Percentiles rank a stretch among this genome's conserved stretches.
These are phyloP conservation scores for Megacollybia marginata DNA, from an alignment of 768 basidiomycete species.

Conservation along the genomic window DNA sequence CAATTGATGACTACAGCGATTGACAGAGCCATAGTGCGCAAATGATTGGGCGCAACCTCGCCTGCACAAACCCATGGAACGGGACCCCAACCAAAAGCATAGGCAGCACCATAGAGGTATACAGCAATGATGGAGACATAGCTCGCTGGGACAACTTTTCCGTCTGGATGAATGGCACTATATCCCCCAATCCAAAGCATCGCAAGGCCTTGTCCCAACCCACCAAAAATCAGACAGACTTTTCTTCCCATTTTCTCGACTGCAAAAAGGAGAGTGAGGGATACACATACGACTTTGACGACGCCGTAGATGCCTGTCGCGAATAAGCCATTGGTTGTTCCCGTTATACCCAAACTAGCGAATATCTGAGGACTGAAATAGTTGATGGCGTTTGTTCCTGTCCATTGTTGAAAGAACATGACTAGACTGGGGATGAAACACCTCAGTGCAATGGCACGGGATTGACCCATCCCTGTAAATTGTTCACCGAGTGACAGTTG, in stretches of 20 bases:
- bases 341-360: constrained; percentile 36
- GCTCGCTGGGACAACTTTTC: constrained; percentile 25
- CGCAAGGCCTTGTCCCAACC: constrained; percentile 37
- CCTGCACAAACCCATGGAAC: constrained; percentile 30
- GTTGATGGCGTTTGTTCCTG: constrained; percentile 48
- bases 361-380: constrained; percentile 50
- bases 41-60: constrained; percentile 38
- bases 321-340: constrained; percentile 34
- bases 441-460: constrained; percentile 31
- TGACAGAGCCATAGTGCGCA: constrained; percentile 30
- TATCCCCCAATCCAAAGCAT: constrained; percentile 44
- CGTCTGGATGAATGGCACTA: constrained; percentile 24
- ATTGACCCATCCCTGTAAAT: constrained; percentile 35
- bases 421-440: constrained; percentile 38
- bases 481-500: constrained; percentile 26
- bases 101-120: constrained; percentile 41
- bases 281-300: constrained; percentile 34
- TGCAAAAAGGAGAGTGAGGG: constrained; percentile 32
- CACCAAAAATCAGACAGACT: constrained; percentile 39
- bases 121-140: constrained; percentile 39
- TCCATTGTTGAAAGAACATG: constrained; percentile 45
- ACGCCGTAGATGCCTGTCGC: constrained; percentile 38
- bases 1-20: constrained; percentile 34
- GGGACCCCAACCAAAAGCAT: constrained; percentile 21
- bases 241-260: constrained; percentile 44